Conservation (phyloP, 441 rosid species). For the Adansonia rubrostipa region DNA sequence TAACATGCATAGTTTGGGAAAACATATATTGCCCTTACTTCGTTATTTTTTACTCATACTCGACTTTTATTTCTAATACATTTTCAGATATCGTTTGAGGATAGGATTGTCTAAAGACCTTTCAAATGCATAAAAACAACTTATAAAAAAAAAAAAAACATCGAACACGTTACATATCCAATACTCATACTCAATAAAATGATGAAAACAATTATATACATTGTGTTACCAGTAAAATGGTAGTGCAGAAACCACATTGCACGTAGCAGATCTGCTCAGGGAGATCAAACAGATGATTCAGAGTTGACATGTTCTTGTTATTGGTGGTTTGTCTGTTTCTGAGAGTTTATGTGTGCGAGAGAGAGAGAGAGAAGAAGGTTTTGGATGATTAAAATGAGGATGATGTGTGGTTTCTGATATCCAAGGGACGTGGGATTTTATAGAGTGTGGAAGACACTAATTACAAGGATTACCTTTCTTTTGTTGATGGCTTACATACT, state of each 20-base stretch:
- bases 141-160: too few relatives aligned
- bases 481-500: conserved; percentile 23
- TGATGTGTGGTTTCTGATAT: conserved; percentile 14
- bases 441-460: conserved; percentile 25
- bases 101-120: too few relatives aligned
- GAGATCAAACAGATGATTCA: conserved; percentile 70
- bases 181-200: too few relatives aligned
- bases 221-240: conserved; percentile 73
- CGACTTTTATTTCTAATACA: too few relatives aligned
- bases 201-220: not conserved
- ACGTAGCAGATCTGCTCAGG: conserved; percentile 95
- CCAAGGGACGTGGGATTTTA: conserved; percentile 31
- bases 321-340: conserved; percentile 14
- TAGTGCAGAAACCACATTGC: conserved; percentile 90
- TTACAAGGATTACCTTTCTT: conserved; percentile 23
- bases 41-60: too few relatives aligned
- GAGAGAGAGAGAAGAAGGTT: conserved; percentile 20
- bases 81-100: too few relatives aligned
- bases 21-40: too few relatives aligned
- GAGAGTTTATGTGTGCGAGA: conserved; percentile 23
- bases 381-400: conserved; percentile 14
- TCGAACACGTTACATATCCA: too few relatives aligned
- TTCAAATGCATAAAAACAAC: too few relatives aligned
- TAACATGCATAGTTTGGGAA: not conserved
- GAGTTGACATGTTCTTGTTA: conserved; percentile 49